A percentile compares a stretch with the other conserved stretches of the same genome.
Evolutionary conservation across 306 rosid species (phyloP).

Genomic region (Astragalus glycyphyllos): DNA sequence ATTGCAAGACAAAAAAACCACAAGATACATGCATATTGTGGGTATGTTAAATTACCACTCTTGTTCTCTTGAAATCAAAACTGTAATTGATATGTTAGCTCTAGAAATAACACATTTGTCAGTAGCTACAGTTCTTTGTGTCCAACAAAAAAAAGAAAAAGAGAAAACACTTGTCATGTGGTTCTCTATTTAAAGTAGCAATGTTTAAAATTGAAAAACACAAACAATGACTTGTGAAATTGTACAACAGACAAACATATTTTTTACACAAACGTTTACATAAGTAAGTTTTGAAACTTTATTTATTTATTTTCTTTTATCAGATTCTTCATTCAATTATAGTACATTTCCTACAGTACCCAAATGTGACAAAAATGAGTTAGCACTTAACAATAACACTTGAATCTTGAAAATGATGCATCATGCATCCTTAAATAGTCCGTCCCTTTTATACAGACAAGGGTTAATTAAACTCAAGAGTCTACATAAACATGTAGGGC

Average conservation of each 20-base stretch:
- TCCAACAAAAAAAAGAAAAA: slow-evolving; percentile 8
- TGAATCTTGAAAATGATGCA: too few species aligned
- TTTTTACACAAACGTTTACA: not conserved
- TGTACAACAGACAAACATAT: not conserved
- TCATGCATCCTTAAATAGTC: too few species aligned
- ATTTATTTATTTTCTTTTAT: not conserved
- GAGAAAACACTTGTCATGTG: slow-evolving; percentile 5
- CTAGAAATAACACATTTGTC: slow-evolving; percentile 32
- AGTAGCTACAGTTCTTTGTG: slow-evolving; percentile 22
- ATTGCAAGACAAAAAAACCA: not conserved
- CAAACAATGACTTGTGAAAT: not conserved
- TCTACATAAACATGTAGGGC: too few species aligned
- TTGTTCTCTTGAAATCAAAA: slow-evolving; percentile 4
- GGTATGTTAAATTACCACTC: not conserved
- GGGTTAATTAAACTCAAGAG: too few species aligned
- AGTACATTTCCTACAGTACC: not conserved
- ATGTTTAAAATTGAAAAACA: not conserved
- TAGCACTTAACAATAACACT: not conserved
- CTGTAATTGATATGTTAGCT: slow-evolving; percentile 11
- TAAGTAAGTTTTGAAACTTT: not conserved
- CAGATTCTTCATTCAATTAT: slow-evolving; percentile 30
- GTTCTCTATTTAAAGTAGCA: slow-evolving; percentile 26
- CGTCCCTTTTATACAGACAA: too few species aligned
- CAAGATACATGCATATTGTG: slow-evolving; percentile 16
- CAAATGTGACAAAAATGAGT: slow-evolving; percentile 5